Conservation (phyloP, 345 rosid species). For the Aegle marmelos region DNA sequence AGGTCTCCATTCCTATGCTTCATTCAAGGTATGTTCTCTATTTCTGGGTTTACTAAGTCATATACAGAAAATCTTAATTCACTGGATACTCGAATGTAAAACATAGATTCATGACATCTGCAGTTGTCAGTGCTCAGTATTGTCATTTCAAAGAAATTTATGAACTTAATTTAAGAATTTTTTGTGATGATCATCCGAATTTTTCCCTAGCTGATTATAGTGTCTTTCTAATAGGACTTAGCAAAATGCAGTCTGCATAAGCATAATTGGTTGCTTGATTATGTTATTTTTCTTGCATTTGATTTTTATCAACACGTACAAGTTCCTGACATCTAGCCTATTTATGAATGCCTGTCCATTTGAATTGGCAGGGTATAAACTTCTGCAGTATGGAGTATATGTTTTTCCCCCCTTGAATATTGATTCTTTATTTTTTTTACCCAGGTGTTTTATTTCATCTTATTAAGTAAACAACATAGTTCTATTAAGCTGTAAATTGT, state of each 20-base stretch:
- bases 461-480: too few species aligned
- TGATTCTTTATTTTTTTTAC: too few species aligned
- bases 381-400: neutral
- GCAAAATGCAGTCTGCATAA: neutral
- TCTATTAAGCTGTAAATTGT: too few species aligned
- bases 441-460: too few species aligned
- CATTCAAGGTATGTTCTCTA: conserved; percentile 71
- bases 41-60: neutral
- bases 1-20: conserved; percentile 80
- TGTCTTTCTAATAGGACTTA: neutral
- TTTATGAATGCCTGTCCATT: neutral
- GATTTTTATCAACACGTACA: neutral
- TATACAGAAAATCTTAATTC: neutral
- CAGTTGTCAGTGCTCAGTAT: neutral
- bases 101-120: neutral
- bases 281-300: neutral
- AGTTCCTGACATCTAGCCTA: neutral
- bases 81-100: neutral
- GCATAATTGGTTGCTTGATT: neutral
- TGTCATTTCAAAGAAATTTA: neutral
- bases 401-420: too few species aligned
- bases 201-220: neutral
- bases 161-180: too few species aligned
- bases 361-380: neutral
- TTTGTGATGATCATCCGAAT: too few species aligned